Conservation (phyloP, 805 yeast species). For the Candida qinlingensis region DNA sequence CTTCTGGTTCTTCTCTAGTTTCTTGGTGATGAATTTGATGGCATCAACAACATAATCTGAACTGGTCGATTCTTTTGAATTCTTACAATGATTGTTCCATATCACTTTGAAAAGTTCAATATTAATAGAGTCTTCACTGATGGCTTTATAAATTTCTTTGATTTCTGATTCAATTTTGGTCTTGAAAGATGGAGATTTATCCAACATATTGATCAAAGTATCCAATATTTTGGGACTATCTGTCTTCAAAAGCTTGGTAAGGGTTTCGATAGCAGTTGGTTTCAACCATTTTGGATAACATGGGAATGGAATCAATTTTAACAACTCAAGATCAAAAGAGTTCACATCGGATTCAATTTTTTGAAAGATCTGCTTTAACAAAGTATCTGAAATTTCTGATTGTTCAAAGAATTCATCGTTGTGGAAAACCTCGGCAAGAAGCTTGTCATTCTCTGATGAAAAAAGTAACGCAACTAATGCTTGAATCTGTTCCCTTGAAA, state of each 20-base stretch:
- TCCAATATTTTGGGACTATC: conserved; percentile 12
- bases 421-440: conserved; percentile 24
- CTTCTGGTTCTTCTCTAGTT: conserved; percentile 4
- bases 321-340: conserved; percentile 2
- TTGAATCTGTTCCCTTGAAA: conserved; percentile 27
- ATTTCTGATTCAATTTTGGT: conserved; percentile 45
- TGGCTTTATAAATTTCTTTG: conserved; percentile 17
- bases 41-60: conserved; percentile 21
- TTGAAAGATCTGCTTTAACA: conserved; percentile 22
- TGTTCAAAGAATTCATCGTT: conserved; percentile 47
- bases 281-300: conserved; percentile 36
- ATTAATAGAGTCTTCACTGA: conserved; percentile 11
- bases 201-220: conserved; percentile 34
- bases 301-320: conserved; percentile 40
- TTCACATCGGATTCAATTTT: conserved; percentile 3
- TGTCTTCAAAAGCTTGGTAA: conserved; percentile 11
- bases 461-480: conserved; percentile 26
- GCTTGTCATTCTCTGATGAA: conserved; percentile 16
- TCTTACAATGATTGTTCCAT: conserved; percentile 37
- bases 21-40: conserved; percentile 13
- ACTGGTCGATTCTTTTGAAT: conserved; percentile 28
- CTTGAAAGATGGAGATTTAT: conserved; percentile 45
- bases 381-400: conserved; percentile 28
- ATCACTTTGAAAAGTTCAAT: conserved; percentile 30
- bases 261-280: conserved; percentile 23